Evolutionary conservation across 1,284 basidiomycete species (phyloP).

Genomic region (Ceratobasidium sp.): DNA sequence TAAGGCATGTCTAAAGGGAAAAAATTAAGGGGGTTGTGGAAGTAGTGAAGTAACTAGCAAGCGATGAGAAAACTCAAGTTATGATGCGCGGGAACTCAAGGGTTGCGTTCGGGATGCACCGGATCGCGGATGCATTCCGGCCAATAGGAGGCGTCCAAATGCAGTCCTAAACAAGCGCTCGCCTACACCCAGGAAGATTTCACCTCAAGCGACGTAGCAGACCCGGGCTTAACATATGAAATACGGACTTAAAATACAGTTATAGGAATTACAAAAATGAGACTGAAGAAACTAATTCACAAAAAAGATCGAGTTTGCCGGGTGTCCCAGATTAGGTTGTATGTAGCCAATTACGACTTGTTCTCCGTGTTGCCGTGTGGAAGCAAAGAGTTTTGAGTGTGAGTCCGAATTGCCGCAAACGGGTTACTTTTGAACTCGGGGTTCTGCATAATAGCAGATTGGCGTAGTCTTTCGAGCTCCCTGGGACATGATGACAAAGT

Average conservation of each 20-base stretch:
- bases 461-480: conserved; percentile 71
- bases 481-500: conserved; percentile 55
- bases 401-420: conserved; percentile 80
- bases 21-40: conserved; percentile 11
- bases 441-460: conserved; percentile 75
- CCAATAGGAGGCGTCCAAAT: conserved; percentile 22
- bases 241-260: neutral
- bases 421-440: conserved; percentile 74
- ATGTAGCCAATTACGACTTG: neutral
- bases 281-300: neutral
- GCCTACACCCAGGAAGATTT: neutral
- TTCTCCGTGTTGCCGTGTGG: conserved; percentile 55
- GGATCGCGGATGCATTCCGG: conserved; percentile 18
- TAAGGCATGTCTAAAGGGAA: conserved; percentile 56
- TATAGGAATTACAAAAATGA: neutral
- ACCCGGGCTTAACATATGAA: neutral
- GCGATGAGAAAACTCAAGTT: conserved; percentile 29
- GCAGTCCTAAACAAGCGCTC: neutral
- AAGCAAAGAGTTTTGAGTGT: conserved; percentile 80
- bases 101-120: conserved; percentile 21
- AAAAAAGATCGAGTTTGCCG: neutral
- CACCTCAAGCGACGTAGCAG: neutral
- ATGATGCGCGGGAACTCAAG: conserved; percentile 26
- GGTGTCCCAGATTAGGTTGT: no score
- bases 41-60: conserved; percentile 12